Base-by-base conservation (phyloP, 1,139 yeast species). In the Blastobotrys capitulatus region DNA sequence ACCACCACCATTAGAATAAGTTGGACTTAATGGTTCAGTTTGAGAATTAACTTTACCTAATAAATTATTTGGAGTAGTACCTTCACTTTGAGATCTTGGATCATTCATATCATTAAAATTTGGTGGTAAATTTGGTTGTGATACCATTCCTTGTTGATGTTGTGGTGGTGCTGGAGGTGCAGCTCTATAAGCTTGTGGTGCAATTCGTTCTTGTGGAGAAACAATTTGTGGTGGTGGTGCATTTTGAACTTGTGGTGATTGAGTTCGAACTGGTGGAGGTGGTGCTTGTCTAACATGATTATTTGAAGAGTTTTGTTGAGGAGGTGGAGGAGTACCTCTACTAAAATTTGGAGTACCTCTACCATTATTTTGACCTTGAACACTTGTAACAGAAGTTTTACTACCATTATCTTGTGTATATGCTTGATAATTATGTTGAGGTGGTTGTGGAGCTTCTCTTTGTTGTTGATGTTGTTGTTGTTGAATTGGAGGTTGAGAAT, bases 41-140 rank as follows among this genome's bases (percentile, higher is more conserved):
- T 56, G 52, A 6, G 53, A 55, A 20, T 57, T 56, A 20, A 61
- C 63, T 8, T 54, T 54, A 8, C 60, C 54, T 47, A 63, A 56
- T 44, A 63, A 50, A 49, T 63, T 62, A 49, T 63, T 62, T 42
- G 65, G 64, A 48, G 55, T 59, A 22, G 57, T 55, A 19, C 70
- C 69, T 37, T 62, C 64, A 6, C 68, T 63, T 8, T 64, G 64
- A 20, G 60, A 55, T 43, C 68, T 27, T 7, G 44, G 42, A 15
- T 31, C 27, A 42, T 20, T 20, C 16, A 12, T 5, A n/a, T n/a
- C n/a, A n/a, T n/a, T n/a, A 22, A 22, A 22, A 18, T 36, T 36
- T 10, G 7, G 8, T 27, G 8, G 25, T n/a, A 39, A 19, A 39
- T 22, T n/a, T 22, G 42, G 42, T 19, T 39, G 42, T 3, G 42